Percentiles rank a stretch among this genome's conserved stretches.
These are phyloP conservation scores for Penicillium sp. DNA, from an alignment of 2,329 filamentous ascomycete species.

Conservation along the genomic window DNA sequence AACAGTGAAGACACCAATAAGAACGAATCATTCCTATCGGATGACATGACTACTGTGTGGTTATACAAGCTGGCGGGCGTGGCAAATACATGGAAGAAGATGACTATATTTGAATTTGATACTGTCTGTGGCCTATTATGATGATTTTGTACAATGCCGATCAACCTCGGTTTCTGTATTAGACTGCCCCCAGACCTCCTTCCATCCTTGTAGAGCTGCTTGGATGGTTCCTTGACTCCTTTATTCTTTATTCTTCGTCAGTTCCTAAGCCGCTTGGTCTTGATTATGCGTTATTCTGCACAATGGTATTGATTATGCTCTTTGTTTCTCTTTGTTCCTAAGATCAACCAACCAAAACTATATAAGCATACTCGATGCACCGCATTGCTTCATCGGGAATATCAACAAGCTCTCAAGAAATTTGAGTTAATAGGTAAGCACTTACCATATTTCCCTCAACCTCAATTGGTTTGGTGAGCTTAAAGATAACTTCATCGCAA, in stretches of 20 bases:
- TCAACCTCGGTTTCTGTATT: background rate
- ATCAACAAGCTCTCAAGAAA: background rate
- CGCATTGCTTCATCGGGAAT: too few relatives aligned
- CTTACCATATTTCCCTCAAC: background rate
- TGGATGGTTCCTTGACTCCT: background rate
- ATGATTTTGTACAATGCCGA: background rate
- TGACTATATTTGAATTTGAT: background rate
- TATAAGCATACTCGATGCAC: background rate
- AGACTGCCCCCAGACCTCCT: too few relatives aligned
- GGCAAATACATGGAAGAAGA: background rate
- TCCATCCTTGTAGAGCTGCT: background rate
- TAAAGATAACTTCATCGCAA: background rate
- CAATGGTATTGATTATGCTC: background rate
- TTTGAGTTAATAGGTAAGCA: background rate
- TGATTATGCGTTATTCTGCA: background rate
- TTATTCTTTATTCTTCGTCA: background rate
- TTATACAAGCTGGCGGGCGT: background rate
- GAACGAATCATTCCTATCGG: background rate
- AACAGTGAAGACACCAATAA: background rate
- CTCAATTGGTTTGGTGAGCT: too few relatives aligned
- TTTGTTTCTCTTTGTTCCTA: background rate
- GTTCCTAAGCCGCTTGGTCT: background rate
- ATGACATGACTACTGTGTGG: background rate
- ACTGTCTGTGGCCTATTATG: background rate
- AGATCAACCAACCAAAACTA: background rate